Evolutionary conservation across 129 eudicot species (phyloP), one percentile per base, ranked within the genome.

Genomic region (Rutidosis leptorrhynchoides): DNA sequence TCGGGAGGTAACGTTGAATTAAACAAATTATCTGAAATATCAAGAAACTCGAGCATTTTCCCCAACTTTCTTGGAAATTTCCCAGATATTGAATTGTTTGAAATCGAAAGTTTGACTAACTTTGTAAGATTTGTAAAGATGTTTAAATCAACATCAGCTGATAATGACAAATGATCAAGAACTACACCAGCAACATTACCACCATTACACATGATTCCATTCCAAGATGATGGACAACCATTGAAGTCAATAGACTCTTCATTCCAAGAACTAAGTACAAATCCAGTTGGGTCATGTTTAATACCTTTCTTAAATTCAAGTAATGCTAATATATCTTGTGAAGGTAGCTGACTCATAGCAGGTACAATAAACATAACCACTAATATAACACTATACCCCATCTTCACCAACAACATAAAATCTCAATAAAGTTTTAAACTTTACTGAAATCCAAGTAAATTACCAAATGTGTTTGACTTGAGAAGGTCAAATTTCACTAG

Each of bases 201-300:
- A 64, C 90, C 99, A 77, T 89, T 94, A 53, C 99, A 94, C 85
- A 94, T 85, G 45, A 94, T 86, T 29, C 99, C 99, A 77, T 94
- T 94, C 99, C 99, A 94, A 60, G 95, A 89, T 20, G 97, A 83
- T 33, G 99, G 99, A 67, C 99, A 94, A 14, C 99, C 99, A 79
- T 94, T 89, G 75, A 94, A 94, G 73, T 94, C 97, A 69, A 94
- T 94, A 0, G 97, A 94, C 78, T 94, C 97, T 58, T 94, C 99
- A 68, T 89, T 94, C 99, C 99, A 89, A 32, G 99, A 94, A 75
- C 83, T 61, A 6, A 94, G 77, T 24, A 94, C 97, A 69, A 73
- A 94, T 20, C 94, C 95, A 0, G 97, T 84, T 20, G 99, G 99
- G 81, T 94, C 99, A 71, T 84, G 97, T 27, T 80, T 86, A 62